Percentiles rank a stretch among this genome's conserved stretches.
Evolutionary conservation across 441 rosid species (phyloP).

Genomic region (Erodium chrysanthum): DNA sequence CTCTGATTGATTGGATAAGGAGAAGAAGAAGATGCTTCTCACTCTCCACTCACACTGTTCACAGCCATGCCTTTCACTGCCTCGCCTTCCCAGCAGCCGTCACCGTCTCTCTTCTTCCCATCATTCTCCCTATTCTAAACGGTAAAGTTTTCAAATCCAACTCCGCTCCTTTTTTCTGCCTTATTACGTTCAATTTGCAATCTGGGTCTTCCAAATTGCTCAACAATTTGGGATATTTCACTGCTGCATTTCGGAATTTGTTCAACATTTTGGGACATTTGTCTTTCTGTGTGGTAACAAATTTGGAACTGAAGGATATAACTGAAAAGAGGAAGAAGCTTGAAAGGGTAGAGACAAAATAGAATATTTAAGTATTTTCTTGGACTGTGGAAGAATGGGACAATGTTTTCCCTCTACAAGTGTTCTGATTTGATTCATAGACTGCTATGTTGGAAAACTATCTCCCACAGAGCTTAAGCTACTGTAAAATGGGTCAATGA

Average conservation of each 20-base stretch:
- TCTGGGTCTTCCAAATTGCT: not conserved
- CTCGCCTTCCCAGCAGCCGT: too few species aligned
- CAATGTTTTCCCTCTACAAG: too few species aligned
- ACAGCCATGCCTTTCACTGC: conserved; percentile 30
- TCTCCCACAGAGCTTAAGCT: not conserved
- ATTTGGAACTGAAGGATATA: too few species aligned
- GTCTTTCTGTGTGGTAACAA: not conserved
- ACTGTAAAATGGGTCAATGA: not conserved
- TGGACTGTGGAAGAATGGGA: not conserved
- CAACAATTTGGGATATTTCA: too few species aligned
- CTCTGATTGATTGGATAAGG: too few species aligned
- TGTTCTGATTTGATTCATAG: too few species aligned
- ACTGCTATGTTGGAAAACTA: not conserved
- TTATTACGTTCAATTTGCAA: not conserved
- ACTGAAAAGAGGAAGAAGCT: not conserved
- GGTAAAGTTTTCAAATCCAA: conserved; percentile 22
- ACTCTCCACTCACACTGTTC: conserved; percentile 32
- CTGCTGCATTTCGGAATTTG: too few species aligned
- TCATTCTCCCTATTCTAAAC: conserved; percentile 11
- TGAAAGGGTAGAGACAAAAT: not conserved
- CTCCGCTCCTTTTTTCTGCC: not conserved
- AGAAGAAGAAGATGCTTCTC: conserved; percentile 27
- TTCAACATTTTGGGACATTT: too few species aligned
- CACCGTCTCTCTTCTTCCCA: conserved; percentile 1
- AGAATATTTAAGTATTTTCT: not conserved